Base-by-base conservation (phyloP, 768 basidiomycete genomes). In the Serpula lacrymans region DNA sequence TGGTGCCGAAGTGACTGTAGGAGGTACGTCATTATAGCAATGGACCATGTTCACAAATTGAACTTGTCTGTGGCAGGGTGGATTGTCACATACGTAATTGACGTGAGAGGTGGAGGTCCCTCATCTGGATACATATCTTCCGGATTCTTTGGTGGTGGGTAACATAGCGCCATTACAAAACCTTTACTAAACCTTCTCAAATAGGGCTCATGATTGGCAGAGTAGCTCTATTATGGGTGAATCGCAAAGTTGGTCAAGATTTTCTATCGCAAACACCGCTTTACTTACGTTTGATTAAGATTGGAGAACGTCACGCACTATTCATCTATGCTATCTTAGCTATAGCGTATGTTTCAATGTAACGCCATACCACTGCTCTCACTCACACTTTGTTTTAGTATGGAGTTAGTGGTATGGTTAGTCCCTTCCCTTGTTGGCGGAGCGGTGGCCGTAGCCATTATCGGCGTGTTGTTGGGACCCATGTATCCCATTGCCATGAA, bases 401-500 rank as follows among this genome's bases (percentile, higher is more conserved):
- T 83, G 20, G 73, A 82, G 47, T 51, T 83, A 26, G 56, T 75
- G 24, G 61, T 83, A 8, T 84, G 82, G 82, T 60, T 75, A 4
- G 74, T 75, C 0, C 74, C 75, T 1, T 69, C 67, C 4, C 57
- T 84, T 31, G 58, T 79, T 20, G 75, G 70, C 14, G 70, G 69
- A 29, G 81, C 76, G 0, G 61, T 83, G 5, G 67, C 72, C 10
- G 70, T 88, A 34, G 63, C 77, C 2, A 57, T 84, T 26, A 61
- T 80, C 28, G 82, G 82, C 30, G 39, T 79, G 12, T 45, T 78
- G 11, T 50, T 81, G 26, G 78, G 78, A 17, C 72, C 72, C 1
- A 68, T 72, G 63, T 76, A 70, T 43, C 75, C 73, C 2, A 70
- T 77, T 42, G 70, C 77, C 7, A 80, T 91, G 77, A 86, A 84